Base-by-base conservation (phyloP, 2,329 filamentous ascomycete species). In the Monilinia aucupariae region DNA sequence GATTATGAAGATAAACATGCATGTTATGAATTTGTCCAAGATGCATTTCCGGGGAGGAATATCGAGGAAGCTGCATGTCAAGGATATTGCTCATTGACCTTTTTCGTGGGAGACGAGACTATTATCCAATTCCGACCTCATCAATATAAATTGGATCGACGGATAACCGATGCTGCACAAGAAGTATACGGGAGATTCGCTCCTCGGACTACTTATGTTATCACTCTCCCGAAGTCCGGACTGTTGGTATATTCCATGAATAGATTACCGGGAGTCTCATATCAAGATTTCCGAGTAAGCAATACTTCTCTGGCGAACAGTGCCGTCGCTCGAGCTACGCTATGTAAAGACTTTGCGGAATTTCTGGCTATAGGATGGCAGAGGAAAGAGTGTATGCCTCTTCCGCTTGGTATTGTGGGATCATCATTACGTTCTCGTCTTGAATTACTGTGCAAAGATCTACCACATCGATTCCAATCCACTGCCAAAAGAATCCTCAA, bases 61-160 rank as follows among this genome's bases (percentile, higher is more conserved):
- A 69, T 78, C 32, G 65, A 67, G 4, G 73, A 76, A 3, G 73
- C 74, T 9, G 67, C 74, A 8, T 74, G 74, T 6, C 81, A 83
- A 66, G 81, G 81, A 22, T 81, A 80, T 65, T 84, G 81, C 66
- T 83, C 81, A 2, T 78, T 82, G 67, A 83, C 81, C 0, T 65
- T 82, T 8, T 71, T 74, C 30, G 71, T 80, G 20, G 75, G 75
- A 12, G 65, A 72, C 5, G 68, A 75, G n/a, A 68, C 65, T 15
- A 70, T 81, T 53, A 66, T 83, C 5, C 81, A 84, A 69, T 82
- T 83, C 64, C 77, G 81, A 3, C 80, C 80, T 8, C 52, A 66
- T 0, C 71, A 69, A 3, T 78, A 81, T 67, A 72, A 68, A 43
- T 71, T 83, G 10, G 74, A 82, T 61, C 68, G 77, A 22, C 61